phyloP scores from a whole-genome alignment of 768 basidiomycete genomes.

The Podaxis sp. region DNA sequence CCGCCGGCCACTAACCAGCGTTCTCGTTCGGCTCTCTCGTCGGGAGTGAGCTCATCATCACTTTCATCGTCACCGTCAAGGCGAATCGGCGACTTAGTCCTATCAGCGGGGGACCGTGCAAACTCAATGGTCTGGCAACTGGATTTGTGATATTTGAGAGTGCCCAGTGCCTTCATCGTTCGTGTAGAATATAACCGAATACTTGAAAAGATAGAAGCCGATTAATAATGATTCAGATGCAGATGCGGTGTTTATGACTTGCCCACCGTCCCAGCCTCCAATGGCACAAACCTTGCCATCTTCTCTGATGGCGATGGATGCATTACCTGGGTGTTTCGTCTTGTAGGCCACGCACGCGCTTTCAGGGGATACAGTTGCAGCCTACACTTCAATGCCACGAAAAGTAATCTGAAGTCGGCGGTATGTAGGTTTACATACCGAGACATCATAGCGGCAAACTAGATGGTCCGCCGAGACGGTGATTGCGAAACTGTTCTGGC shows the following conservation, averaged over 20 bases:
- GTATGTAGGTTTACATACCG: constrained; percentile 28
- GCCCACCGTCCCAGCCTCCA: constrained; percentile 96
- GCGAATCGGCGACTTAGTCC: neutral
- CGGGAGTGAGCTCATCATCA: constrained; percentile 48
- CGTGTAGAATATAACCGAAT: constrained; percentile 81
- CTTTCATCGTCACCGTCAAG: constrained; percentile 31
- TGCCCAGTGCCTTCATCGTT: constrained; percentile 78
- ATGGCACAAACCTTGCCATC: constrained; percentile 81
- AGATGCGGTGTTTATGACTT: constrained; percentile 23
- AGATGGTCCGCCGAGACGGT: constrained; percentile 87
- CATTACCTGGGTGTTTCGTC: constrained; percentile 80
- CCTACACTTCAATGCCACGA: constrained; percentile 11
- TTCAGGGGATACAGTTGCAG: constrained; percentile 15
- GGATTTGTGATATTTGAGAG: constrained; percentile 76
- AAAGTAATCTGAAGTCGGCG: neutral
- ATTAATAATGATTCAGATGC: neutral
- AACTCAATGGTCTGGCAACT: constrained; percentile 76
- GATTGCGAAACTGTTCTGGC: constrained; percentile 53
- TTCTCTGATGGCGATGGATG: constrained; percentile 65
- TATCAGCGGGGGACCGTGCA: constrained; percentile 29
- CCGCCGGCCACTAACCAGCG: constrained; percentile 64
- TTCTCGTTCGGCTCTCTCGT: constrained; percentile 39
- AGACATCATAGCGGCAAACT: constrained; percentile 58
- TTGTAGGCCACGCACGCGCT: constrained; percentile 19
- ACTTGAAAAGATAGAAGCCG: constrained; percentile 31